Conservation (phyloP, 2,329 filamentous ascomycete genomes). For the Cryphonectria naterciae region DNA sequence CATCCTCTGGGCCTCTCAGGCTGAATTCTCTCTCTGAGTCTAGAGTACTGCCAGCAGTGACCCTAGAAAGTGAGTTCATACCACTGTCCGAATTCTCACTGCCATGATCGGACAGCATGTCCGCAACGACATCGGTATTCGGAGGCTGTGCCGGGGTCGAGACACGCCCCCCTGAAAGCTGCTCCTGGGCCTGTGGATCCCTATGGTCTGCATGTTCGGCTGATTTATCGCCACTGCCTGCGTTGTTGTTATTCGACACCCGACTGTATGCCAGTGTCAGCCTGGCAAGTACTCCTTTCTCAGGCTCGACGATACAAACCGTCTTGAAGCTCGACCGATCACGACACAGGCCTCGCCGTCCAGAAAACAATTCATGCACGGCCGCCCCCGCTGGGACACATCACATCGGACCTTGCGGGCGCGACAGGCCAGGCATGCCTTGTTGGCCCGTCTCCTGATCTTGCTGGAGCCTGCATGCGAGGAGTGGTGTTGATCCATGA, state of each 20-base stretch:
- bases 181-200: not conserved
- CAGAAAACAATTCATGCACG: slow-evolving; percentile 57
- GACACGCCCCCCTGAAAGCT: not conserved
- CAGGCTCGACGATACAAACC: slow-evolving; percentile 37
- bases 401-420: slow-evolving; percentile 57
- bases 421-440: slow-evolving; percentile 55
- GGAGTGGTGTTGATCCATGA: slow-evolving; percentile 16
- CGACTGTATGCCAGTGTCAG: slow-evolving; percentile 7
- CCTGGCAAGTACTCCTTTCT: not conserved
- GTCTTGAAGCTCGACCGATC: slow-evolving; percentile 45
- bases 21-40: not conserved
- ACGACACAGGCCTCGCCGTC: slow-evolving; percentile 51
- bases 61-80: not conserved
- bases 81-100: slow-evolving; percentile 9
- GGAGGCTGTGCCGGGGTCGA: not conserved
- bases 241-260: slow-evolving; percentile 15
- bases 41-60: slow-evolving; percentile 2
- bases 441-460: slow-evolving; percentile 51
- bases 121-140: not conserved
- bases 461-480: slow-evolving; percentile 33
- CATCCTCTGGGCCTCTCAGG: not conserved
- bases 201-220: slow-evolving; percentile 30
- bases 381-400: slow-evolving; percentile 52
- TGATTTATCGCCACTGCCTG: not conserved
- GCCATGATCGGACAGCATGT: slow-evolving; percentile 12